A percentile compares a stretch with the other conserved stretches of the same genome.
Evolutionary conservation across 2,329 filamentous ascomycete genomes (phyloP).

Genomic region (Epichloe glyceriae): DNA sequence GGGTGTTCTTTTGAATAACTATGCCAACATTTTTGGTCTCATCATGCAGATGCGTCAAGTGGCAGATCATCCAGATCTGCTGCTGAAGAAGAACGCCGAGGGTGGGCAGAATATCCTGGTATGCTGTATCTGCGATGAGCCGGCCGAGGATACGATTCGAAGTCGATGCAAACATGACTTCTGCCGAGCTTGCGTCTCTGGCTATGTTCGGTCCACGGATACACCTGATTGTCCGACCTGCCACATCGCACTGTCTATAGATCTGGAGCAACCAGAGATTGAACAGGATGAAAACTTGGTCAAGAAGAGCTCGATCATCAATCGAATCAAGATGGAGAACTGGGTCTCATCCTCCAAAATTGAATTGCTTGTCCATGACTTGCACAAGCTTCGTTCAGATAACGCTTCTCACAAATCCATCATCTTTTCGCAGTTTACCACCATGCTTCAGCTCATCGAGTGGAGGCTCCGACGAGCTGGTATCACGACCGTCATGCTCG

Average conservation of each 20-base stretch:
- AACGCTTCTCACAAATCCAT: conserved; percentile 94
- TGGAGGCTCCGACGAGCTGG: conserved; percentile 94
- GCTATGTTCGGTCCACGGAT: conserved; percentile 61
- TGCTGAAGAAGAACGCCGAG: conserved; percentile 75
- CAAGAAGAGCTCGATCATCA: conserved; percentile 96
- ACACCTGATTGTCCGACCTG: conserved; percentile 76
- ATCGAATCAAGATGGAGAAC: conserved; percentile 96
- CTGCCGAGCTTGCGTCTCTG: conserved; percentile 28
- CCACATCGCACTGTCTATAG: conserved; percentile 79
- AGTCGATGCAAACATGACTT: conserved; percentile 83
- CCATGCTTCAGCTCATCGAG: conserved; percentile 92
- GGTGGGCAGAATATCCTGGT: conserved; percentile 83
- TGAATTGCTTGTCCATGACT: conserved; percentile 85
- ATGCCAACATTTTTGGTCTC: conserved; percentile 95
- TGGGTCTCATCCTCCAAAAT: conserved; percentile 99
- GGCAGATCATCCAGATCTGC: conserved; percentile 87
- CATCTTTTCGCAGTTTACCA: conserved; percentile 94
- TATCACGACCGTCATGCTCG: conserved; percentile 95
- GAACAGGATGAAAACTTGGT: conserved; percentile 78
- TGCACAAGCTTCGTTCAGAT: conserved; percentile 82
- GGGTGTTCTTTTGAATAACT: conserved; percentile 91
- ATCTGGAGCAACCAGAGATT: conserved; percentile 89
- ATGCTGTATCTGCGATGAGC: conserved; percentile 92
- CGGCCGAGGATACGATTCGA: conserved; percentile 85
- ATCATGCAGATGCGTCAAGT: conserved; percentile 99